Base-by-base conservation (phyloP, 2,329 filamentous ascomycete species). In the Phoma herbarum region DNA sequence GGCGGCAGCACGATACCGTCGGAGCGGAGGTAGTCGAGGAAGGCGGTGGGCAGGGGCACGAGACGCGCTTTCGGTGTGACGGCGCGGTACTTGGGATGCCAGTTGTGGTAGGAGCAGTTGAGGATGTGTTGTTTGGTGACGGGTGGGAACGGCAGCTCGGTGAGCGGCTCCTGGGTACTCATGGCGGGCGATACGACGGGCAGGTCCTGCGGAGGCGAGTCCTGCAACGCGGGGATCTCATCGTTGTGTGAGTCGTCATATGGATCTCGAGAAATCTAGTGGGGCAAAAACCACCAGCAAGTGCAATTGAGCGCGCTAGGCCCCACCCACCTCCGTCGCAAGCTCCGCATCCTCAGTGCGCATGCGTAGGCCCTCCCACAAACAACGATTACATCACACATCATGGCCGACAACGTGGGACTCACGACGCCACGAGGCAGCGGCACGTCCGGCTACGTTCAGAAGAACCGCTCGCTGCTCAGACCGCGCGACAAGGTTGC, bases 341-440 rank as follows among this genome's bases (percentile, higher is more conserved):
- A 65, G 48, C 60, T 65, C 66, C 65, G 62, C 65, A 45, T 44
- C 55, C 29, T 42, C 44, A 25, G 23, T 46, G 33, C 23, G 18
- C 20, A 11, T 28, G n/a, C 18, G n/a, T 45, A 29, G 20, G 31
- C 46, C 41, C 54, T 39, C 2, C 7, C 22, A 23, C 6, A 22
- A 11, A n/a, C 11, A 41, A 12, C 57, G 47, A 31, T 47, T 12
- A 44, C 47, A 52, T 52, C 41, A 39, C 20, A 52, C 52, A 65
- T 31, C 69, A 98, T 98, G 95, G 95, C 93, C 60, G 93, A 95
- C 66, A 99, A 99, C 81, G 95, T 99, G 73, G 96, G 95, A 57
- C 92, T 99, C 71, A 88, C 90, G 57, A 99, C 95, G 4, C 95
- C 95, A 3, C 90, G 95, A 72, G 95, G 95, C 67, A 96, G 91